Evolutionary conservation across 192 early-diverging fungal genomes (phyloP), one percentile per base, ranked within the genome.

Genomic region (Coemansia sp.): DNA sequence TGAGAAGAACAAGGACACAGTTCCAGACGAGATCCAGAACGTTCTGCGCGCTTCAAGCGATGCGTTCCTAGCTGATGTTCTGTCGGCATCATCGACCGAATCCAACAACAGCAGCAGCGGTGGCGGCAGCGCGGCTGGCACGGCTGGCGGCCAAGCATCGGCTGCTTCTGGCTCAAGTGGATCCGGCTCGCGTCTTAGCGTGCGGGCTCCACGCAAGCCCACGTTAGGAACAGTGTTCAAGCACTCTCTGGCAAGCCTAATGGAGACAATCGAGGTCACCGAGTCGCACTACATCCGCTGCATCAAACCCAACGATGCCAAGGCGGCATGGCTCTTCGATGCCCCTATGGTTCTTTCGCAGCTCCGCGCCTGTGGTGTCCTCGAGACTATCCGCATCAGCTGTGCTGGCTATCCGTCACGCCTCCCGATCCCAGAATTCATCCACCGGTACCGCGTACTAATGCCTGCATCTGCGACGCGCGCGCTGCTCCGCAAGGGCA

Each of bases 1-100:
- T 59, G 97, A 99, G 71, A 99, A 99, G 84, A 99, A 99, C 83
- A 92, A 91, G 80, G 97, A 99, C 83, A 97, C 96, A 17, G 93
- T 99, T 14, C 90, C 93, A 11, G 95, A 95, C 20, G 96, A 99
- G 73, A 81, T 92, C 62, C 79, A 95, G 75, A 85, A 85, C 25
- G 73, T 94, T 35, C 83, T 98, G 61, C 89, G 91, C 63, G 87
- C 87, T 29, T 83, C 88, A 46, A 83, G 87, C 5, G 94, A 91
- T 76, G 85, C 85, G 25, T 93, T 97, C 75, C 79, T 98, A 67
- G 84, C 85, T 43, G 92, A 93, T 34, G 86, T 97, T 13, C 74
- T 97, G 62, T 52, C 49, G 20, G 49, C 49, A 25, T 0, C 49
- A 8, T 15, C n/a, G 15, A 42, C 59, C 25, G 52, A 54, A 6